phyloP scores from a whole-genome alignment of 176 grass and related monocot species.

The Aegilops longissima region DNA sequence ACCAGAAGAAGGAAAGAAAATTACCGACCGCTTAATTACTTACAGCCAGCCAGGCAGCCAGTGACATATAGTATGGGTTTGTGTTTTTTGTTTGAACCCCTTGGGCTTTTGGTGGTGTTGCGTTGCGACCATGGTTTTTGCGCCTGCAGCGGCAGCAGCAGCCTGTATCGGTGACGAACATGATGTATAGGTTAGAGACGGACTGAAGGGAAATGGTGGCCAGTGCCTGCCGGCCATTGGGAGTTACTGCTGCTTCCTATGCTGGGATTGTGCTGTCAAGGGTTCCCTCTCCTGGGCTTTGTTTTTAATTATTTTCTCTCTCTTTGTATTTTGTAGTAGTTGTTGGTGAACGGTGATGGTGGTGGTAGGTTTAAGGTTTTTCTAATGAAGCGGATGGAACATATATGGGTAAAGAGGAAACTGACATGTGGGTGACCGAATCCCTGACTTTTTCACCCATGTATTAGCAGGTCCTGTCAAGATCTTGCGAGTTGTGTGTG shows the following conservation, averaged over 20 bases:
- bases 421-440: conserved; percentile 39
- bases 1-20: background rate
- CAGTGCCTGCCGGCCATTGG: background rate
- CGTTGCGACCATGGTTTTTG: conserved; percentile 21
- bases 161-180: conserved; percentile 9
- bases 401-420: conserved; percentile 46
- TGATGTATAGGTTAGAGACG: conserved; percentile 42
- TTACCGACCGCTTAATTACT: conserved; percentile 11
- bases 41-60: background rate
- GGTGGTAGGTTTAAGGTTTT: conserved; percentile 21
- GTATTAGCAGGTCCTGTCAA: background rate
- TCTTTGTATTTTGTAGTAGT: conserved; percentile 18
- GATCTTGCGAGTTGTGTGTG: background rate
- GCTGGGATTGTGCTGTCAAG: conserved; percentile 1
- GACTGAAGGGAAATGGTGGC: background rate
- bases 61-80: conserved; percentile 46
- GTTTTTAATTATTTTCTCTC: background rate
- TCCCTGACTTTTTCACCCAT: background rate
- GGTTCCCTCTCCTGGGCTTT: background rate
- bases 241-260: background rate
- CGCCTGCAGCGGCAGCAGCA: conserved; percentile 26
- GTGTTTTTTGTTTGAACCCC: conserved; percentile 53
- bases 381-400: conserved; percentile 42
- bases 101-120: conserved; percentile 14
- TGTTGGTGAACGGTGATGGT: background rate